Percentiles rank a stretch among this genome's conserved stretches.
phyloP scores from a whole-genome alignment of 2,329 filamentous ascomycete species.

The Orbilia javanica region DNA sequence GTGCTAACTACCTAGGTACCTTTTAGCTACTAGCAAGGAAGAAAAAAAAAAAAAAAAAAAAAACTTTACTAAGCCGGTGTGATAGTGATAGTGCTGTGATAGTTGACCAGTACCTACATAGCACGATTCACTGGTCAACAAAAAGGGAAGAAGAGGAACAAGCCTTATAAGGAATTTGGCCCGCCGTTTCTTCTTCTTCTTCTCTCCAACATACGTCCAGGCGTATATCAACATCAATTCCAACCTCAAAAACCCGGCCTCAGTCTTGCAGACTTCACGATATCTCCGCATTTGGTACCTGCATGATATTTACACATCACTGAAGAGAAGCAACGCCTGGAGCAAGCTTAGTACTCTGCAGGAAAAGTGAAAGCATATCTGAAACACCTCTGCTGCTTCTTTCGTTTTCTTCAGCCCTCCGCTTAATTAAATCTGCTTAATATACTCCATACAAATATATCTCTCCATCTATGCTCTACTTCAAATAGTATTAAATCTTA shows the following conservation, averaged over 20 bases:
- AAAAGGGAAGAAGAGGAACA: neutral
- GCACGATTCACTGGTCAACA: neutral
- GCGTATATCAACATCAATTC: neutral
- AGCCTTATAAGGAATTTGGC: constrained; percentile 27
- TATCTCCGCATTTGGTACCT: neutral
- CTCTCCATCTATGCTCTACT: neutral
- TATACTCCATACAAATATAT: neutral
- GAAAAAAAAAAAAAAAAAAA: neutral
- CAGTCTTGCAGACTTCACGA: neutral
- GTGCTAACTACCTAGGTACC: neutral
- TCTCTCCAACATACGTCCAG: neutral
- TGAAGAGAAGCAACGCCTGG: constrained; percentile 4
- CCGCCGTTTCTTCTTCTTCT: constrained; percentile 3
- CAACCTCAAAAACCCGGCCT: no score
- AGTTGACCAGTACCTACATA: neutral
- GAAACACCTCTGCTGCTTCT: constrained; percentile 31
- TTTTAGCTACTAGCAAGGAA: neutral
- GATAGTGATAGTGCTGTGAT: constrained; percentile 10
- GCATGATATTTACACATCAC: neutral
- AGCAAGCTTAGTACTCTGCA: neutral
- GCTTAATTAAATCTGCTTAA: constrained; percentile 1
- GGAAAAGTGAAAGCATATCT: constrained; percentile 17
- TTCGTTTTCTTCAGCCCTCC: constrained; percentile 21
- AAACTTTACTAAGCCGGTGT: neutral
- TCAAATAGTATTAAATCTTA: constrained; percentile 1